These are phyloP conservation scores for Pythium myriotylum DNA, from an alignment of 352 stramenopile genomes.

Conservation along the genomic window DNA sequence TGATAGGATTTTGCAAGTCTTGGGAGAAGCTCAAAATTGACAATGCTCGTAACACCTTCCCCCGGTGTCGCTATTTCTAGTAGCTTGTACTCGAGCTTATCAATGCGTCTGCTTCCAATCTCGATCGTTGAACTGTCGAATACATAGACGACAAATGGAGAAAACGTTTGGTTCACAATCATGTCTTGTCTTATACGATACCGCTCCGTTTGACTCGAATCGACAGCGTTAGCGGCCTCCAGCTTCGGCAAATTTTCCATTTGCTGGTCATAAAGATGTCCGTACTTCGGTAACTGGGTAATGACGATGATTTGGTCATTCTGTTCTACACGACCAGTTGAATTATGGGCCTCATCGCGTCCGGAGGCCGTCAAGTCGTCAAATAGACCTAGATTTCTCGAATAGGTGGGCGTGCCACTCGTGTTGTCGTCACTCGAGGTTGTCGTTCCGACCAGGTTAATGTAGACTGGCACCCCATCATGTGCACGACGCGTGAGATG, in stretches of 20 bases:
- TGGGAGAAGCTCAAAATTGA: conserved; percentile 32
- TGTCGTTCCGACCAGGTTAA: too few species aligned
- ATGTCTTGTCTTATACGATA: conserved; percentile 31
- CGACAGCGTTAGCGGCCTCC: not conserved
- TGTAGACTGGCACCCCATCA: too few species aligned
- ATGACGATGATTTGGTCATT: conserved; percentile 41
- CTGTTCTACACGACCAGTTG: too few species aligned
- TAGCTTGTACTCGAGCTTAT: conserved; percentile 59
- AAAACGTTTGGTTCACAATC: conserved; percentile 36
- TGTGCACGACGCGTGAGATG: too few species aligned
- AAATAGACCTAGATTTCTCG: too few species aligned
- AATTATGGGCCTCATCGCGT: too few species aligned
- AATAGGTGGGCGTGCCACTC: too few species aligned
- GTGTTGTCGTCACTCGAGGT: too few species aligned
- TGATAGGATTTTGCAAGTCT: not conserved
- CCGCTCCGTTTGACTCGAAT: conserved; percentile 28
- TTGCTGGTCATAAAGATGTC: conserved; percentile 60
- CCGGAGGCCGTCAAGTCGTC: too few species aligned
- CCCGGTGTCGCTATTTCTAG: conserved; percentile 37
- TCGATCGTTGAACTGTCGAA: conserved; percentile 16
- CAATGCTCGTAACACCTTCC: conserved; percentile 28
- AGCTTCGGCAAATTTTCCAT: conserved; percentile 27
- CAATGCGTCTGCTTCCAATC: conserved; percentile 18
- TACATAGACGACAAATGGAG: conserved; percentile 56
- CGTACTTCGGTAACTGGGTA: conserved; percentile 45